Conservation (phyloP, 108 stramenopile genomes). For the Pseudonitzschia multiseries region DNA sequence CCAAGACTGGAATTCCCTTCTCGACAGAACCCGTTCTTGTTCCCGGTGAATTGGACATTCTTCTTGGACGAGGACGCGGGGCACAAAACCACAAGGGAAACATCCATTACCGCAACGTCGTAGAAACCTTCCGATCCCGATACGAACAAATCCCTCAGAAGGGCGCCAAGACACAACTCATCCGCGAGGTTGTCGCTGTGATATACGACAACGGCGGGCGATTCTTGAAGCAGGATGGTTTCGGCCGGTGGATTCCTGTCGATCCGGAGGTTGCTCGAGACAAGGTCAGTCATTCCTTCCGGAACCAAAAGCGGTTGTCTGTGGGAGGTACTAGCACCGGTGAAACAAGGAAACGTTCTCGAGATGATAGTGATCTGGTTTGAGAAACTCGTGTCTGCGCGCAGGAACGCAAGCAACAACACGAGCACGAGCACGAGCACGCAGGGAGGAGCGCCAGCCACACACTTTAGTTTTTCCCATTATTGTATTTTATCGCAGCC, state of each 20-base stretch:
- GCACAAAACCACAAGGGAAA: constrained; percentile 29
- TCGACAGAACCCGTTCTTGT: constrained; percentile 15
- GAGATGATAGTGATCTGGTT: background rate
- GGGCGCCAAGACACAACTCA: constrained; percentile 35
- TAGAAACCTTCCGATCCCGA: constrained; percentile 22
- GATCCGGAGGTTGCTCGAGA: constrained; percentile 33
- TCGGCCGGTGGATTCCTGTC: constrained; percentile 28
- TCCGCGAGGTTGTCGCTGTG: constrained; percentile 29
- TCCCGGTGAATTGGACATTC: constrained; percentile 15
- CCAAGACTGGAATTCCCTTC: background rate
- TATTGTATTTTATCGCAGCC: no score
- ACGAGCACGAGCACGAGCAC: no score
- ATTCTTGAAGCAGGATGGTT: constrained; percentile 35
- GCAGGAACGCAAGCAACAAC: no score
- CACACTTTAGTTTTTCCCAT: no score
- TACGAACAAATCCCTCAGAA: constrained; percentile 23
- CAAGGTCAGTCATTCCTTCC: constrained; percentile 40
- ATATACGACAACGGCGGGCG: constrained; percentile 30
- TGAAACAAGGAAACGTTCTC: constrained; percentile 1
- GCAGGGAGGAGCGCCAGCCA: no score
- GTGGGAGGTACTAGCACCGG: background rate
- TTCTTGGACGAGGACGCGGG: constrained; percentile 24
- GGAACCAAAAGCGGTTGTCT: constrained; percentile 27
- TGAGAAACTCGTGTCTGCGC: no score
- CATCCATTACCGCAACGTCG: constrained; percentile 26